Base-by-base conservation (phyloP, 768 basidiomycete species). In the Panaeolus cyanescens region DNA sequence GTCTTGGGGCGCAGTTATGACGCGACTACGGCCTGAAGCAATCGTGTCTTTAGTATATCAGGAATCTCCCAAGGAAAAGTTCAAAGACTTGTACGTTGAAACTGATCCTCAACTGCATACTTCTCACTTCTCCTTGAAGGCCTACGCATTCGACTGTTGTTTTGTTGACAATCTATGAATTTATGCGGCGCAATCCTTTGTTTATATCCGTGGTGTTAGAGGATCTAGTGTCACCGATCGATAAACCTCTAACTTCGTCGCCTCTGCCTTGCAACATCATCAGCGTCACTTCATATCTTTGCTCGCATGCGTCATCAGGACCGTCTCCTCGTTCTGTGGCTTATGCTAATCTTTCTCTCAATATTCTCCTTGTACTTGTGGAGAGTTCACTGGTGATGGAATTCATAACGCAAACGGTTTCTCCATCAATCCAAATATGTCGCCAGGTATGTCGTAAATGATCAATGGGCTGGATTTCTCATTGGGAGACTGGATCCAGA, bases 241-340 rank as follows among this genome's bases (percentile, higher is more conserved):
- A 70, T 1, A 75, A 70, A n/a, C 22, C 59, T 8, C 54, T 58
- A 45, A 25, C 70, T 37, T 58, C 71, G 5, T 65, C 79, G 0
- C 79, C 82, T 5, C 71, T 82, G 9, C 72, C 80, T 1, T 76
- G 80, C 64, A 83, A 81, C 10, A 68, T 87, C 10, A 66, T 90
- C 50, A 82, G 85, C 4, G 68, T 90, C 56, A 82, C 86, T 2
- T 89, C 88, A 0, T 90, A 90, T 73, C 66, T 90, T 54, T 72
- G 89, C 57, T 83, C 86, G 1, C 89, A 91, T 68, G 88, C 88
- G 12, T 83, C 86, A 10, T 87, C 89, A 4, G 75, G 82, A 0
- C 78, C 80, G 2, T 85, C 87, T 13, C 73, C 83, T 5, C 82
- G 88, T 20, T 82, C 87, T 17, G 76, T 84, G 40, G 82, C 83